phyloP scores from a whole-genome alignment of 768 basidiomycete species.

The Dendrothele bispora region DNA sequence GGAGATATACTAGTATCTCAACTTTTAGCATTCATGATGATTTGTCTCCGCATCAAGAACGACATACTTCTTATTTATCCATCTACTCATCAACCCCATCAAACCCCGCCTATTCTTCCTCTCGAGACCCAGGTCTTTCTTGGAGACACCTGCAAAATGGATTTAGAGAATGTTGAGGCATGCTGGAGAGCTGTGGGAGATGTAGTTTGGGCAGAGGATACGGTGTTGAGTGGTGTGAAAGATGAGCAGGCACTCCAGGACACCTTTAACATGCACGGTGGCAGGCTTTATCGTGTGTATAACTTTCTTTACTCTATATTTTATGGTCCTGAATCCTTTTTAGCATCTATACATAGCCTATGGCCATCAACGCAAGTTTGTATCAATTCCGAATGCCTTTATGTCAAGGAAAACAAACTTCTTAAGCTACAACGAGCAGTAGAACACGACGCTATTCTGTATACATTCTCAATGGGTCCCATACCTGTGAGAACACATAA shows the following conservation, averaged over 20 bases:
- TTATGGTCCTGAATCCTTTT: background rate
- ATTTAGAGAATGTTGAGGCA: background rate
- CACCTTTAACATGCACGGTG: background rate
- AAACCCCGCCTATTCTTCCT: background rate
- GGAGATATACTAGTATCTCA: conserved; percentile 31
- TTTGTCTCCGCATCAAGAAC: conserved; percentile 17
- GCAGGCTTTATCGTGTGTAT: background rate
- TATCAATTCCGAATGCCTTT: background rate
- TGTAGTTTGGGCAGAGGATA: background rate
- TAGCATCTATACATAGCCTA: background rate
- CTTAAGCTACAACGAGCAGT: background rate
- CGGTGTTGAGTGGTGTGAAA: background rate
- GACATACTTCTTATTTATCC: background rate
- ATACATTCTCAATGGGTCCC: background rate
- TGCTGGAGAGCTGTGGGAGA: background rate
- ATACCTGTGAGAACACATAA: background rate
- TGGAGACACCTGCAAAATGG: background rate
- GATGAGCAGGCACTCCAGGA: background rate
- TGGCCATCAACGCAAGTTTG: too few species aligned
- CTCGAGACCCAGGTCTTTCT: background rate
- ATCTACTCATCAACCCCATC: background rate
- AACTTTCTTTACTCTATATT: background rate
- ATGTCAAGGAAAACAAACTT: background rate
- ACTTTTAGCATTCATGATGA: background rate
- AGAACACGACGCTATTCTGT: background rate